These are phyloP conservation scores for Sporothrix brasiliensis DNA, from an alignment of 2,329 filamentous ascomycete genomes.

Conservation along the genomic window DNA sequence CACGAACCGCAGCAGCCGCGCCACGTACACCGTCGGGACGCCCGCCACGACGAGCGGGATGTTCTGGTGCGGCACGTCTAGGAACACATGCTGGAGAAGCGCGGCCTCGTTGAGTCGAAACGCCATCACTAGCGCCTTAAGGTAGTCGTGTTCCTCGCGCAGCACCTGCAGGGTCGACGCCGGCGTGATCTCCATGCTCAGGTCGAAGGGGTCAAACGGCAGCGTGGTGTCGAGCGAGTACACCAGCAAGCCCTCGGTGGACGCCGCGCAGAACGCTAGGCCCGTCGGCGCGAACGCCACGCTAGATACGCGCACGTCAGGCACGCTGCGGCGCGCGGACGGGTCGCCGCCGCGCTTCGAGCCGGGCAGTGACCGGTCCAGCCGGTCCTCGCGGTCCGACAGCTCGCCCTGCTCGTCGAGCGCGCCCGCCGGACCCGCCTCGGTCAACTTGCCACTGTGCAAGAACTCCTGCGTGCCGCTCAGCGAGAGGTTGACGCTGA, in stretches of 20 bases:
- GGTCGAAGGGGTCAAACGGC: slow-evolving; percentile 93
- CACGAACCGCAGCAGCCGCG: slow-evolving; percentile 81
- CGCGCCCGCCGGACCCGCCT: slow-evolving; percentile 82
- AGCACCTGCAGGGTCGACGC: slow-evolving; percentile 74
- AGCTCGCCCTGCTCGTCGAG: slow-evolving; percentile 86
- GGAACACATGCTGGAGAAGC: slow-evolving; percentile 82
- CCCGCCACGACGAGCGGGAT: slow-evolving; percentile 77
- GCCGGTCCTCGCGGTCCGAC: slow-evolving; percentile 83
- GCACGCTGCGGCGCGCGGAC: slow-evolving; percentile 71
- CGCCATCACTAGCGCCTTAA: slow-evolving; percentile 94
- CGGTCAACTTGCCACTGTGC: slow-evolving; percentile 88
- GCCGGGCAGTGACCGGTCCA: slow-evolving; percentile 79
- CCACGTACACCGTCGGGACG: slow-evolving; percentile 83
- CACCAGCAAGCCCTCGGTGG: slow-evolving; percentile 89
- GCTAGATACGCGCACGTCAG: slow-evolving; percentile 81
- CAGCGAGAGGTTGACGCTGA: slow-evolving; percentile 92
- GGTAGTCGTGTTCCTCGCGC: slow-evolving; percentile 71
- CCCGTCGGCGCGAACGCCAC: slow-evolving; percentile 89
- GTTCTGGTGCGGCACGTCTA: slow-evolving; percentile 73
- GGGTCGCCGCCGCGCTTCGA: slow-evolving; percentile 82
- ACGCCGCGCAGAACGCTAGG: slow-evolving; percentile 88
- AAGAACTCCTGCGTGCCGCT: slow-evolving; percentile 97
- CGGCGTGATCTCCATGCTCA: slow-evolving; percentile 91
- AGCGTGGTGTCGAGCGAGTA: slow-evolving; percentile 86
- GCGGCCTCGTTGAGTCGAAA: slow-evolving; percentile 90